phyloP scores from a whole-genome alignment of 176 grass and related monocot genomes.

The Zea mays region DNA sequence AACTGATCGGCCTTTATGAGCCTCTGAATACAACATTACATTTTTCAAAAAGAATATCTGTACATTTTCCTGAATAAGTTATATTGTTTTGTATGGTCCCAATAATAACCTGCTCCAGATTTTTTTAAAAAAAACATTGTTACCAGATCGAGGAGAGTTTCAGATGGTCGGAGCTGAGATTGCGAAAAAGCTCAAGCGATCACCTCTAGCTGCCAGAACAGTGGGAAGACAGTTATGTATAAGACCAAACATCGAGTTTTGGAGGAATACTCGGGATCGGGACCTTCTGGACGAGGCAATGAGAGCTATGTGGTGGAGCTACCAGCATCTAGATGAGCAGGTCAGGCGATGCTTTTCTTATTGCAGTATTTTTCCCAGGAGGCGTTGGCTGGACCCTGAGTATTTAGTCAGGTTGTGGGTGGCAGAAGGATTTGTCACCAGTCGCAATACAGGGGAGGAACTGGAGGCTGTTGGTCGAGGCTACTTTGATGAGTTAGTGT shows the following conservation, averaged over 20 bases:
- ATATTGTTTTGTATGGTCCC: too few species aligned
- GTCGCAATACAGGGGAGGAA: background rate
- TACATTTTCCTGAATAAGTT: too few species aligned
- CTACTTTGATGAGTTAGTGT: background rate
- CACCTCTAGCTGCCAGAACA: constrained; percentile 21
- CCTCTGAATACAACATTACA: too few species aligned
- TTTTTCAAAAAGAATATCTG: too few species aligned
- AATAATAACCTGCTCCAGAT: too few species aligned
- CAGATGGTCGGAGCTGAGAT: background rate
- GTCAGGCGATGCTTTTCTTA: constrained; percentile 36
- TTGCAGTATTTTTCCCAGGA: constrained; percentile 25
- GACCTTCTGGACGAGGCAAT: constrained; percentile 11
- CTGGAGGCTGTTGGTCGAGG: background rate
- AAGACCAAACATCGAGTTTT: background rate
- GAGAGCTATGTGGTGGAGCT: constrained; percentile 26
- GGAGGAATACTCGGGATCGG: background rate
- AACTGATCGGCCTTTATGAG: too few species aligned
- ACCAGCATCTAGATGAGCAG: background rate
- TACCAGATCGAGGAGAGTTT: too few species aligned
- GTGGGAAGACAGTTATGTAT: background rate
- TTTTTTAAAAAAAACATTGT: too few species aligned
- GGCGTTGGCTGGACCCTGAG: rapidly evolving
- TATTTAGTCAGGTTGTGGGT: constrained; percentile 28
- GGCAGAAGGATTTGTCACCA: constrained; percentile 32
- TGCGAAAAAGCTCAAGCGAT: constrained; percentile 8